Percentiles rank a stretch among this genome's conserved stretches.
Conservation (phyloP, 495 filamentous ascomycete species). For the Aspergillus egyptiacus region DNA sequence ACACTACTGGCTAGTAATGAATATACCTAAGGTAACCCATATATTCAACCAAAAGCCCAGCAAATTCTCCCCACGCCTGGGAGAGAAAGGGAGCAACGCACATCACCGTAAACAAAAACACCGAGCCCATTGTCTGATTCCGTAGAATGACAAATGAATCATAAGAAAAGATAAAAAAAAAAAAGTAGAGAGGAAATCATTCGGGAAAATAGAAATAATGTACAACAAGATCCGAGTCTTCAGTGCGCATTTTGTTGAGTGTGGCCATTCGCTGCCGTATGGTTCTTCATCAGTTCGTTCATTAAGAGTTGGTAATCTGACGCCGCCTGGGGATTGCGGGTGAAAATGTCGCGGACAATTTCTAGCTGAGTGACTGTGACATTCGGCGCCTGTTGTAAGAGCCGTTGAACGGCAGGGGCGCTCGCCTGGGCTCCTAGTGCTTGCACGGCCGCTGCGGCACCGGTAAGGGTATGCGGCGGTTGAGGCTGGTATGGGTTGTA, state of each 20-base stretch:
- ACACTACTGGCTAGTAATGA: constrained; percentile 7
- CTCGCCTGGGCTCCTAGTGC: constrained; percentile 55
- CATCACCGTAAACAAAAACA: not conserved
- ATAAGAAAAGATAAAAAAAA: not conserved
- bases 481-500: constrained; percentile 8
- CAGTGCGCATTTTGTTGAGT: constrained; percentile 21
- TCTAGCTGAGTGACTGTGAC: constrained; percentile 59
- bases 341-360: constrained; percentile 54
- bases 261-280: constrained; percentile 22
- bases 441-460: constrained; percentile 32
- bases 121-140: constrained; percentile 2
- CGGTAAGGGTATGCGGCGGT: constrained; percentile 15
- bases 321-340: constrained; percentile 43
- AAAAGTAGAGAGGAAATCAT: constrained; percentile 6
- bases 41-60: constrained; percentile 14
- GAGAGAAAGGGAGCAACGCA: not conserved
- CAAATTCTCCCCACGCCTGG: not conserved
- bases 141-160: not conserved
- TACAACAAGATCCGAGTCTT: constrained; percentile 14
- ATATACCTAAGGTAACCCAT: constrained; percentile 11
- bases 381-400: constrained; percentile 58
- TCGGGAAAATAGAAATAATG: not conserved
- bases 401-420: constrained; percentile 58
- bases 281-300: constrained; percentile 23
- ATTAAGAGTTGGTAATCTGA: constrained; percentile 33